Evolutionary conservation across 2,329 filamentous ascomycete species (phyloP).

Genomic region (Didymella keratinophila): DNA sequence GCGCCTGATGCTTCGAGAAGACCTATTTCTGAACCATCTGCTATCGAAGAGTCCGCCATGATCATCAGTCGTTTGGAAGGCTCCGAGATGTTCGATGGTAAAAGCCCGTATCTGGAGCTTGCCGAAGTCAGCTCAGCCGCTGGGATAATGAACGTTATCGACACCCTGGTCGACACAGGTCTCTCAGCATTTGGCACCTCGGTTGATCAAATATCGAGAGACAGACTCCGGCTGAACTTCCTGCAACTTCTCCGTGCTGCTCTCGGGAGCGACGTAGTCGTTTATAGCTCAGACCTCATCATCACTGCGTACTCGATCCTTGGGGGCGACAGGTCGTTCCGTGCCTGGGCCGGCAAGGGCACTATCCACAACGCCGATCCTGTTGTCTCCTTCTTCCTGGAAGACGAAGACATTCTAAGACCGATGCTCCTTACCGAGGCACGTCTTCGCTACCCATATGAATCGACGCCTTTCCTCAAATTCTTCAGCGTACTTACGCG

Average conservation of each 20-base stretch:
- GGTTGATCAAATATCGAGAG: slow-evolving; percentile 63
- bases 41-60: slow-evolving; percentile 40
- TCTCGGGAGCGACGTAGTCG: slow-evolving; percentile 64
- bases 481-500: slow-evolving; percentile 71
- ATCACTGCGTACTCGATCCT: slow-evolving; percentile 71
- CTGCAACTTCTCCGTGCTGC: slow-evolving; percentile 75
- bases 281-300: slow-evolving; percentile 77
- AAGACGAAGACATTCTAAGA: slow-evolving; percentile 64
- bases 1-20: slow-evolving; percentile 23
- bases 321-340: slow-evolving; percentile 55
- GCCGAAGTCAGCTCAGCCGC: slow-evolving; percentile 36
- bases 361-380: slow-evolving; percentile 37
- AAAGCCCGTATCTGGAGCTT: slow-evolving; percentile 37
- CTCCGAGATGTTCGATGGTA: slow-evolving; percentile 39
- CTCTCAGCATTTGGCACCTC: slow-evolving; percentile 56
- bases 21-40: slow-evolving; percentile 26
- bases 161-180: slow-evolving; percentile 36
- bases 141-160: slow-evolving; percentile 38
- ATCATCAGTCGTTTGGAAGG: slow-evolving; percentile 34
- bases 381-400: slow-evolving; percentile 62
- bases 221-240: slow-evolving; percentile 69
- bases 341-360: slow-evolving; percentile 40
- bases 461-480: slow-evolving; percentile 79
- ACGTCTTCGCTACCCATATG: slow-evolving; percentile 82
- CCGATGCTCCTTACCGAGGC: slow-evolving; percentile 70